Evolutionary conservation across 352 stramenopile species (phyloP).

Genomic region (Elongisporangium undulatum): DNA sequence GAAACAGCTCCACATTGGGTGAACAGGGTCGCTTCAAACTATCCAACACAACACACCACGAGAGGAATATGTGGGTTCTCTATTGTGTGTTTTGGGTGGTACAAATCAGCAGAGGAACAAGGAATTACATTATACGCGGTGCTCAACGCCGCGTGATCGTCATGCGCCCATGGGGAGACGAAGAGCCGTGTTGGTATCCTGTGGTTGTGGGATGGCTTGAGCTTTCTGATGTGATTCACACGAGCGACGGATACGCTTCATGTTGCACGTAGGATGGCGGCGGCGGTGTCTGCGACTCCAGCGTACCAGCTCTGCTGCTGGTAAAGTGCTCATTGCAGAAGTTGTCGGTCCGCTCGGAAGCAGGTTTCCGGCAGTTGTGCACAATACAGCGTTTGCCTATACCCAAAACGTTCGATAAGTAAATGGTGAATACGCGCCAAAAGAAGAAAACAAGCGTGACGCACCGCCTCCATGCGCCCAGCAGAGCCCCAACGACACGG

Average conservation of each 20-base stretch:
- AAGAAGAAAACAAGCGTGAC: constrained; percentile 7
- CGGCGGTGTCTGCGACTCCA: neutral
- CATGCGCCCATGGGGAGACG: neutral
- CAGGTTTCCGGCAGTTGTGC: constrained; percentile 39
- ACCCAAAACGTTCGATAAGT: neutral
- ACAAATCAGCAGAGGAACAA: neutral
- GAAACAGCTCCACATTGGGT: neutral
- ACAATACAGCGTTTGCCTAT: constrained; percentile 36
- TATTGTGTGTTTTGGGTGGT: neutral
- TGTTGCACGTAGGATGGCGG: neutral
- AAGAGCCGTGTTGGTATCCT: neutral
- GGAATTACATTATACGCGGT: neutral
- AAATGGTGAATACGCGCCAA: constrained; percentile 1
- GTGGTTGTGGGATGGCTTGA: neutral
- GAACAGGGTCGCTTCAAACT: neutral
- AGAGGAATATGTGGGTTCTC: neutral
- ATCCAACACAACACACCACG: neutral
- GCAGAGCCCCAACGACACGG: constrained; percentile 15
- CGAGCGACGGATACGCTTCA: neutral
- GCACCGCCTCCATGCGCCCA: constrained; percentile 41
- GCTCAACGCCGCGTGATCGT: neutral
- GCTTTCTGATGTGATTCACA: neutral
- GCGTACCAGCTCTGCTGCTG: neutral
- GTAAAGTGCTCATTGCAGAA: constrained; percentile 37
- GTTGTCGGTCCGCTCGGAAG: constrained; percentile 41